Percentiles rank a stretch among this genome's conserved stretches.
These are phyloP conservation scores for grape (Vitis vinifera) DNA, from an alignment of 164 flowering plant species.

Conservation along the genomic window DNA sequence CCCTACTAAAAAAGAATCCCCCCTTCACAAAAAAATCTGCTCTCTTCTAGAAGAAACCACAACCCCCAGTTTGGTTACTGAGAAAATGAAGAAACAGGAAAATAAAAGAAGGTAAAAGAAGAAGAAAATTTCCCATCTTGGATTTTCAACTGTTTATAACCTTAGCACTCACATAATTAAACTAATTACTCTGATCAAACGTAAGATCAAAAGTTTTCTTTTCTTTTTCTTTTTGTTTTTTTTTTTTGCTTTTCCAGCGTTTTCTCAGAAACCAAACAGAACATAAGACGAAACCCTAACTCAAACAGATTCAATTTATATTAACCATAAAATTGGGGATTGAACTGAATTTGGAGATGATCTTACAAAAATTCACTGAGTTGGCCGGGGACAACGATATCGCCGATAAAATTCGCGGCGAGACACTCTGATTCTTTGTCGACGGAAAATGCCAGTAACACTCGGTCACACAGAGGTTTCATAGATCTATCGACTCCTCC, in stretches of 20 bases:
- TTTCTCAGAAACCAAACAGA: slow-evolving; percentile 2
- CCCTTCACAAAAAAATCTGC: too few species aligned
- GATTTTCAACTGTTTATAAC: too few species aligned
- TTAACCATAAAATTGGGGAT: neutral
- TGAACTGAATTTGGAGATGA: neutral
- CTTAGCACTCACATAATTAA: too few species aligned
- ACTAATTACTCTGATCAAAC: too few species aligned
- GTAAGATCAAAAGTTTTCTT: too few species aligned
- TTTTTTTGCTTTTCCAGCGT: neutral
- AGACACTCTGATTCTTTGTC: slow-evolving; percentile 3
- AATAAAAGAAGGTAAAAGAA: too few species aligned
- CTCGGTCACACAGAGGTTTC: slow-evolving; percentile 17
- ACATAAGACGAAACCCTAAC: neutral
- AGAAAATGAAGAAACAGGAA: too few species aligned
- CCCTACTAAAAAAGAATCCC: too few species aligned
- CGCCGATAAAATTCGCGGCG: slow-evolving; percentile 6
- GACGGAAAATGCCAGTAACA: slow-evolving; percentile 9
- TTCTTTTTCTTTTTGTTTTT: neutral
- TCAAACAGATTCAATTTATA: neutral
- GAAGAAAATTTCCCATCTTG: too few species aligned
- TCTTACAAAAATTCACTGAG: slow-evolving; percentile 6
- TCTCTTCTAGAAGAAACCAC: too few species aligned
- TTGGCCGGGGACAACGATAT: neutral
- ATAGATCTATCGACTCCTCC: slow-evolving; percentile 4
- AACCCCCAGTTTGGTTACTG: too few species aligned